Base-by-base conservation (phyloP, 2,329 filamentous ascomycete genomes). In the Beauveria varroae region DNA sequence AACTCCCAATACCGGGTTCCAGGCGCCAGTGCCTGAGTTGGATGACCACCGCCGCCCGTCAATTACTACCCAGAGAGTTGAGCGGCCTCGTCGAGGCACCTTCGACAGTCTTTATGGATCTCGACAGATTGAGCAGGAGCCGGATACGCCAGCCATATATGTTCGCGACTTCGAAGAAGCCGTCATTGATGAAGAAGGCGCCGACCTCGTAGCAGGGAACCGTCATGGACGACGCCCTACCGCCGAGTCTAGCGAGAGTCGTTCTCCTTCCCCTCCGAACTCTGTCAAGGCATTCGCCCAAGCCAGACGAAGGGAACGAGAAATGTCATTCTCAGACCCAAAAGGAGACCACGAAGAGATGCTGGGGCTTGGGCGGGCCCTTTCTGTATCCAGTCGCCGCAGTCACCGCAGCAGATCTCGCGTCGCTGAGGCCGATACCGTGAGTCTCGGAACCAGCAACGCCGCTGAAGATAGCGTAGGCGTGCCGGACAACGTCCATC, bases 231-330 rank as follows among this genome's bases (percentile, higher is more conserved):
- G 84, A 18, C 81, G 83, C 61, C 79, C 81, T 61, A 83, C 83
- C 56, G 77, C 88, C 59, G 81, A 81, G 37, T 84, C 83, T 1
- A 73, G 79, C 26, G 81, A 84, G 24, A 85, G 83, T 53, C 83
- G 91, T 60, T 91, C 90, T 1, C 78, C 85, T 2, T 98, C 95
- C 6, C 93, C 93, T 12, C 95, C 95, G 8, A 99, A 97, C 74
- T 99, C 95, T 0, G 92, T 99, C 57, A 96, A 98, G 73, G 95
- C 95, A 4, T 99, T 99, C 74, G 95, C 95, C 20, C 90, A 95
- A 69, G 90, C 91, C 60, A 88, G 91, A 56, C 90, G 91, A 63
- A 88, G 93, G 63, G 90, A 93, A 71, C 89, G 93, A 49, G 91
- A 86, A 63, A 72, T 81, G 70, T 86, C 81, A 24, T 77, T 81